A percentile compares a stretch with the other conserved stretches of the same genome.
These are phyloP conservation scores for Urtica urens DNA, from an alignment of 306 rosid species.

Conservation along the genomic window DNA sequence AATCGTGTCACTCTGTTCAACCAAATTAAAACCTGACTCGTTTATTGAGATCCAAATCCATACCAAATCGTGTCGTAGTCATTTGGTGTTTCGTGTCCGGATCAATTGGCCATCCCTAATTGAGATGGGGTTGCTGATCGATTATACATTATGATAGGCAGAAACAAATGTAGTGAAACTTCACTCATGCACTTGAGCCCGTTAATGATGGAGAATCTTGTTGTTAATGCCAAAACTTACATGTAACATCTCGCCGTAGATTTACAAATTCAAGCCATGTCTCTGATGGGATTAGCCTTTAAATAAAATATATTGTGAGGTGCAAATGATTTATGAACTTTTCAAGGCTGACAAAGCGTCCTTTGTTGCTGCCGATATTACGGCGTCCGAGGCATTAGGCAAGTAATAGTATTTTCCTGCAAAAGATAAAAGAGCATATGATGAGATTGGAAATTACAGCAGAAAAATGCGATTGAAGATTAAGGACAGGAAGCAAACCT, in stretches of 20 bases:
- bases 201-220: background rate
- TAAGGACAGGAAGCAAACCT: conserved; percentile 57
- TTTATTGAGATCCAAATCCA: too few relatives aligned
- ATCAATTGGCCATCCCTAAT: too few relatives aligned
- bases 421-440: conserved; percentile 3
- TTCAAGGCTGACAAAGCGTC: conserved; percentile 75
- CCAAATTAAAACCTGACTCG: too few relatives aligned
- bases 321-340: conserved; percentile 34
- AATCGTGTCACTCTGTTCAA: too few relatives aligned
- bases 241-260: background rate
- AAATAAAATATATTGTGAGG: background rate
- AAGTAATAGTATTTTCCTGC: conserved; percentile 94
- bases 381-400: conserved; percentile 92
- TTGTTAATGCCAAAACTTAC: background rate
- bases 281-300: background rate
- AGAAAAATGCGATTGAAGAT: conserved; percentile 4
- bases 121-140: too few relatives aligned
- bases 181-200: background rate
- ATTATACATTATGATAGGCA: too few relatives aligned
- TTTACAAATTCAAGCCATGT: background rate
- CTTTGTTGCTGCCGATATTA: conserved; percentile 76
- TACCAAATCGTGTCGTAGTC: too few relatives aligned
- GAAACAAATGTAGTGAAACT: too few relatives aligned
- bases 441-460: conserved; percentile 15
- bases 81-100: too few relatives aligned